phyloP scores from a whole-genome alignment of 257 asterid genomes.

The Mitragyna speciosa region DNA sequence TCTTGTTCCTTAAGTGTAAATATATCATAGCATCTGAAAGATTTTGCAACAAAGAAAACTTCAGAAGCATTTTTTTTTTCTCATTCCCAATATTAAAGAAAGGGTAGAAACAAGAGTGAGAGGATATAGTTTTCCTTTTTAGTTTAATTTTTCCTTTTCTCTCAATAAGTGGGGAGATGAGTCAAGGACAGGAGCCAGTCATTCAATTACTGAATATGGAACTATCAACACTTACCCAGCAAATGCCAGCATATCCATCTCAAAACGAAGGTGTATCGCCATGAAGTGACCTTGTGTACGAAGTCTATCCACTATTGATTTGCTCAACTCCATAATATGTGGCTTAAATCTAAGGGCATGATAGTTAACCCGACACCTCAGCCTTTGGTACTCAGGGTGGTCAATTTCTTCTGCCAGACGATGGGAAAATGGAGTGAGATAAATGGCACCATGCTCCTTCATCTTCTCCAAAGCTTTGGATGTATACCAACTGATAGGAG shows the following conservation, averaged over 20 bases:
- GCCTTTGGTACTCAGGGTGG: conserved; percentile 86
- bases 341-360: conserved; percentile 93
- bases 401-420: conserved; percentile 95
- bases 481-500: conserved; percentile 90
- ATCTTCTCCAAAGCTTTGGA: conserved; percentile 73
- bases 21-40: conserved; percentile 85
- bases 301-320: conserved; percentile 68
- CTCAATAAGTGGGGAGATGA: background rate
- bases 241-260: conserved; percentile 98
- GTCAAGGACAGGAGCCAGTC: background rate
- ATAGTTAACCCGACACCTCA: conserved; percentile 94
- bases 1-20: conserved; percentile 73
- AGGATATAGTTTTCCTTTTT: background rate
- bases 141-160: background rate
- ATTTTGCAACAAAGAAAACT: background rate
- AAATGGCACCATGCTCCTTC: conserved; percentile 95
- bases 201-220: background rate
- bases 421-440: conserved; percentile 96
- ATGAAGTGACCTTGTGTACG: conserved; percentile 95
- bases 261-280: conserved; percentile 98
- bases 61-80: background rate
- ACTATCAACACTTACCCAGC: conserved; percentile 69
- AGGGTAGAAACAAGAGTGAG: no score
- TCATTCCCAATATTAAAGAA: background rate
- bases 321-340: conserved; percentile 89